Base-by-base conservation (phyloP, 257 asterid species). In the Rhazya stricta region DNA sequence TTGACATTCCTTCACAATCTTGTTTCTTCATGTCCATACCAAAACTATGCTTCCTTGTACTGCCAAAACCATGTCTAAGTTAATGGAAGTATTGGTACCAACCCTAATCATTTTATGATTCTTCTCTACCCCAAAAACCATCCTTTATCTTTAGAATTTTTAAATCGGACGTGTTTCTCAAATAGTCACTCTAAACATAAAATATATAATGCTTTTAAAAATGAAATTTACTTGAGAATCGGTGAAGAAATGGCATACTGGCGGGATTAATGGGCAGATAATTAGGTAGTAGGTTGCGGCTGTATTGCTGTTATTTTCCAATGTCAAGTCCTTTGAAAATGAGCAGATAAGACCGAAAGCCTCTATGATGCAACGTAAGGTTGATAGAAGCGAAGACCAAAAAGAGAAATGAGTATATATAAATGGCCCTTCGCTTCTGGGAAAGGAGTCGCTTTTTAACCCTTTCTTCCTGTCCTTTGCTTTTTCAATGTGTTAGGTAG, bases 401-500 rank as follows among this genome's bases (percentile, higher is more conserved):
- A 29, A 71, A 50, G 13, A 39, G 15, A 29, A 61, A 43, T 34
- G 23, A 2, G 3, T 56, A 21, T 27, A 11, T 2, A 73, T 42
- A 9, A 61, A 48, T 77, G 86, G 75, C 88, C 80, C 85, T 87
- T 87, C 62, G 80, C 74, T 72, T 74, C 72, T 76, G 73, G 81
- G 75, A 89, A 88, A 79, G 80, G 71, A 39, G 51, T 78, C 81
- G 54, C 82, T 72, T 72, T 80, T 81, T 76, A 74, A 57, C 61
- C 61, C 67, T 56, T 42, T 25, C 51, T 25, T 71, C 67, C 62
- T 15, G 5, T 46, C 79, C 65, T 80, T 58, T 71, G 57, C 79
- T 67, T 79, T 82, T 78, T 76, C 79, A 80, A 79, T 77, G 92
- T 67, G 94, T 87, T 91, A 89, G 97, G 96, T 89, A 80, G 86